Percentiles rank a stretch among this genome's conserved stretches.
Evolutionary conservation across 1,139 yeast species (phyloP).

Genomic region (Sugiyamaella castrensis): DNA sequence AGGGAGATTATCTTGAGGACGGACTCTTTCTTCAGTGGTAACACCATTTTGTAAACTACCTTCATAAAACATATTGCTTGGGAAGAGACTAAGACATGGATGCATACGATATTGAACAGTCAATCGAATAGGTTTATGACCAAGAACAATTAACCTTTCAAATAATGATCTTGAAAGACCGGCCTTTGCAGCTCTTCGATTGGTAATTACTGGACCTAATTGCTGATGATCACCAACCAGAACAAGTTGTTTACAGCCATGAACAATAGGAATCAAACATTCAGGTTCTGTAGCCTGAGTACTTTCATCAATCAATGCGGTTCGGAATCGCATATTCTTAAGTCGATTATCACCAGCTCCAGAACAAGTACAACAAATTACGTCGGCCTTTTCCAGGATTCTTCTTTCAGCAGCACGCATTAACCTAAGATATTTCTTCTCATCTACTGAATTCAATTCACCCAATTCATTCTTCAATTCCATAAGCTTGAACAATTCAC

Average conservation of each 20-base stretch:
- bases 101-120: constrained; percentile 97
- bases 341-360: constrained; percentile 83
- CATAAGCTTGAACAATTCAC: constrained; percentile 57
- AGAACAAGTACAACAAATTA: constrained; percentile 87
- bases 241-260: constrained; percentile 85
- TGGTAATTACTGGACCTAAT: constrained; percentile 84
- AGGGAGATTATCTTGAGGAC: constrained; percentile 62
- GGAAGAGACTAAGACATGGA: constrained; percentile 81
- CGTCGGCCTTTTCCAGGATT: constrained; percentile 62
- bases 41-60: constrained; percentile 93
- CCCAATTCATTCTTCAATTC: constrained; percentile 64
- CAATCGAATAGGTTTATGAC: constrained; percentile 79
- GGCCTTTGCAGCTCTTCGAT: constrained; percentile 76
- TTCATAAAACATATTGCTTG: constrained; percentile 90
- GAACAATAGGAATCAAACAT: constrained; percentile 79
- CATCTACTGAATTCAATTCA: constrained; percentile 60
- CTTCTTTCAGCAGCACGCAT: constrained; percentile 49
- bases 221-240: constrained; percentile 96
- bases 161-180: constrained; percentile 83
- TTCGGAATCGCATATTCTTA: constrained; percentile 53
- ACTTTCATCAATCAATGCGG: constrained; percentile 86
- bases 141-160: constrained; percentile 79
- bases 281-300: constrained; percentile 96
- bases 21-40: constrained; percentile 63
- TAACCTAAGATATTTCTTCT: constrained; percentile 44